A percentile compares a stretch with the other conserved stretches of the same genome.
Conservation (phyloP, 805 yeast species). For the Candida ortonii region DNA sequence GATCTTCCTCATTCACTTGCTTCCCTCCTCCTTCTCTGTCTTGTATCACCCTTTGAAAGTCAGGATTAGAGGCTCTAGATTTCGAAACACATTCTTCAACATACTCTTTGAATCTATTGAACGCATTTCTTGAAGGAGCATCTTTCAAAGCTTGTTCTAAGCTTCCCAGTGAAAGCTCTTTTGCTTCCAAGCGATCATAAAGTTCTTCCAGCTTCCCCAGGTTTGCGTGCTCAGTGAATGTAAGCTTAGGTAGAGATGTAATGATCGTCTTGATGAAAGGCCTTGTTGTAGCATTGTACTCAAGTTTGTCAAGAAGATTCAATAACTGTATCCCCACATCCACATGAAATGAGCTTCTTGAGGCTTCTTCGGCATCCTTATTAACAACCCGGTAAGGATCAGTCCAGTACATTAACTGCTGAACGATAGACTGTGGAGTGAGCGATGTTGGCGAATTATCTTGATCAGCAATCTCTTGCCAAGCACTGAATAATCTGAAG, state of each 20-base stretch:
- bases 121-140: constrained; percentile 23
- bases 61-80: constrained; percentile 13
- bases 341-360: constrained; percentile 50
- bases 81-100: constrained; percentile 26
- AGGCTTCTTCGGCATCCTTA: constrained; percentile 39
- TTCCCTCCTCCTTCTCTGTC: constrained; percentile 5
- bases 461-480: constrained; percentile 38
- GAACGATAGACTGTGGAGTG: constrained; percentile 54
- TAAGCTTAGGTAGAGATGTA: constrained; percentile 47
- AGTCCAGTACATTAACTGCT: constrained; percentile 80
- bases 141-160: constrained; percentile 26
- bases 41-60: constrained; percentile 4
- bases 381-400: constrained; percentile 69
- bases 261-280: constrained; percentile 52
- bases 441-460: constrained; percentile 29
- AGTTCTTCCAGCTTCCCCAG: constrained; percentile 22
- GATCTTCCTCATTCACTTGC: constrained; percentile 13
- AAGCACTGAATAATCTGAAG: constrained; percentile 47
- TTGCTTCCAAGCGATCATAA: constrained; percentile 20
- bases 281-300: constrained; percentile 52
- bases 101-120: constrained; percentile 24
- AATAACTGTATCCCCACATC: constrained; percentile 55
- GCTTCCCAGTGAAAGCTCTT: constrained; percentile 25
- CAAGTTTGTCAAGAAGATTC: constrained; percentile 44
- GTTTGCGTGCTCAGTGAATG: constrained; percentile 34